These are phyloP conservation scores for Podaxis sp. DNA, from an alignment of 768 basidiomycete species.

Conservation along the genomic window DNA sequence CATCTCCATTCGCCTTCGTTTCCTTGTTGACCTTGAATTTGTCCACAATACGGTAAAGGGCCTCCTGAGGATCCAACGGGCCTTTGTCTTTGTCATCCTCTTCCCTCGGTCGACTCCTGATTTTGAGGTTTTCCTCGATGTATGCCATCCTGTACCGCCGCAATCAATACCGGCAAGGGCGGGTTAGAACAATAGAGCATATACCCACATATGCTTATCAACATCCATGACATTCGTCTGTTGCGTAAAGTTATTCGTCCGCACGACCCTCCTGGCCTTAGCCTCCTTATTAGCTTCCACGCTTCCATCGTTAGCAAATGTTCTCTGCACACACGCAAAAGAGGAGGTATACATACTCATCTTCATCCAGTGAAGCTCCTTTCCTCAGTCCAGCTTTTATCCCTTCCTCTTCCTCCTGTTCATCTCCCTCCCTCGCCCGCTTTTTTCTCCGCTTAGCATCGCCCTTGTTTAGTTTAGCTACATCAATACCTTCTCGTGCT, in stretches of 20 bases:
- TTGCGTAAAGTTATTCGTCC: constrained; percentile 92
- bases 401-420: constrained; percentile 16
- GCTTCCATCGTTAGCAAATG: constrained; percentile 24
- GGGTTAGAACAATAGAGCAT: background rate
- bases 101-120: constrained; percentile 55
- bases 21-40: constrained; percentile 57
- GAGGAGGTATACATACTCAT: constrained; percentile 44
- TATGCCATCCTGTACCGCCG: constrained; percentile 82
- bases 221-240: constrained; percentile 96
- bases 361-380: constrained; percentile 47
- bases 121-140: constrained; percentile 89
- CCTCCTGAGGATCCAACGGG: constrained; percentile 69
- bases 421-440: constrained; percentile 43
- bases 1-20: constrained; percentile 57
- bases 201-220: constrained; percentile 92
- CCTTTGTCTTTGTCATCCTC: constrained; percentile 38
- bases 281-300: constrained; percentile 66
- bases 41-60: constrained; percentile 69
- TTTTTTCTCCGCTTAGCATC: constrained; percentile 72
- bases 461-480: constrained; percentile 78
- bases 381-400: constrained; percentile 50
- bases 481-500: constrained; percentile 79
- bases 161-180: background rate
- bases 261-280: constrained; percentile 67
- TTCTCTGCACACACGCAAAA: background rate